Conservation (phyloP, 352 stramenopile genomes). For the Phytophthora pistaciae region DNA sequence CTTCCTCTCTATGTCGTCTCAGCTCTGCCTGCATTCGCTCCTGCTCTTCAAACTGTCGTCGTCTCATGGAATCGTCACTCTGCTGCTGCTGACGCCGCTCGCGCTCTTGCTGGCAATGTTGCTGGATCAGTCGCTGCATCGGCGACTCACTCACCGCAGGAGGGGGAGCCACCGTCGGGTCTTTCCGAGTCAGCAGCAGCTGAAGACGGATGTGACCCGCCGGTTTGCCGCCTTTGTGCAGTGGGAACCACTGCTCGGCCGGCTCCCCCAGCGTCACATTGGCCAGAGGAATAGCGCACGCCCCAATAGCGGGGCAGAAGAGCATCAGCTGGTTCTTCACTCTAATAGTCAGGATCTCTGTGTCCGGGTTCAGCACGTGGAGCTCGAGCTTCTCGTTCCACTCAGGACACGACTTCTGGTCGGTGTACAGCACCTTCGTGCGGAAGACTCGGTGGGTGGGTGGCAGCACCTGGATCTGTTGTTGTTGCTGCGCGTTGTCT, state of each 20-base stretch:
- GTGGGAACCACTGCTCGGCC: conserved; percentile 67
- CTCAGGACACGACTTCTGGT: conserved; percentile 50
- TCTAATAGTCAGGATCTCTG: conserved; percentile 68
- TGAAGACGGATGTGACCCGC: conserved; percentile 66
- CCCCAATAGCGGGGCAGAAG: conserved; percentile 63
- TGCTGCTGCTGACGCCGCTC: conserved; percentile 19
- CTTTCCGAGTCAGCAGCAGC: conserved; percentile 40
- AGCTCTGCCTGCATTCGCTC: conserved; percentile 17
- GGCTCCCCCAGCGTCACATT: conserved; percentile 53
- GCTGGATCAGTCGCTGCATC: conserved; percentile 30
- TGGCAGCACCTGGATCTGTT: conserved; percentile 1
- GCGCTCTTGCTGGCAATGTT: conserved; percentile 38
- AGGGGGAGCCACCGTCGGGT: conserved; percentile 6
- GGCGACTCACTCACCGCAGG: conserved; percentile 32
- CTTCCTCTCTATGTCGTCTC: conserved; percentile 17
- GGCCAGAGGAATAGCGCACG: conserved; percentile 61
- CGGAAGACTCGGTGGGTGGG: conserved; percentile 59
- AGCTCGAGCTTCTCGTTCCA: conserved; percentile 86
- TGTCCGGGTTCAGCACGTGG: conserved; percentile 53
- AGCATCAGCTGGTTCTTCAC: conserved; percentile 76
- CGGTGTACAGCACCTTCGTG: conserved; percentile 58
- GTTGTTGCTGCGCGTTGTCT: neutral
- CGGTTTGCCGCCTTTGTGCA: conserved; percentile 53
- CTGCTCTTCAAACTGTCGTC: conserved; percentile 36
- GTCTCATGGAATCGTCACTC: conserved; percentile 11